Base-by-base conservation (phyloP, 495 filamentous ascomycete species). In the Xylaria longipes region DNA sequence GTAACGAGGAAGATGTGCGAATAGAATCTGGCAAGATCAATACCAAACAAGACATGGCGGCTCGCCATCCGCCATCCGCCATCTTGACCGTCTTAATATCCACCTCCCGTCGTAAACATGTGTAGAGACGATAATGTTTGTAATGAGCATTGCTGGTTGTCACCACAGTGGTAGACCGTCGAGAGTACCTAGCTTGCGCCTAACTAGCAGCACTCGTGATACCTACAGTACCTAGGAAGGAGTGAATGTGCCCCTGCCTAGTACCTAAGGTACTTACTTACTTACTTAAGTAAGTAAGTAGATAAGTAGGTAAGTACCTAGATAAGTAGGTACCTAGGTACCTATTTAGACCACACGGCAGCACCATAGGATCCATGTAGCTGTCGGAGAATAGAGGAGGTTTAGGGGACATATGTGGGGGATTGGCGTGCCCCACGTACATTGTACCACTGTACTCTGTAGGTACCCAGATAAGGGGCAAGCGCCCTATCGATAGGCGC, bases 21-120 rank as follows among this genome's bases (percentile, higher is more conserved):
- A n/a, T 27, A 46, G 22, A 37, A 50, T 27, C 45, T 52, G 12
- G 17, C 62, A 27, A 39, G n/a, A 31, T 39, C 31, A 58, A 58
- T 58, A 35, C 56, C 14, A 33, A 57, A 14, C 54, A 57, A 57
- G 17, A 61, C 20, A 61, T 41, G 35, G 58, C 58, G 11, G 43
- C 43, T 37, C 20, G 33, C 57, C 17, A 60, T 22, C 5, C 20
- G 33, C 57, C 17, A 60, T 22, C 5, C 31, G 11, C 17, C 15
- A 37, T 12, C 20, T 14, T 37, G 31, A 56, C 25, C 20, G 56
- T 60, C 17, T 60, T 37, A 6, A 17, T 15, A 22, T 37, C n/a
- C 5, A n/a, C 56, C 14, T 60, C 33, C 57, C 12, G 6, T 60
- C 17, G 15, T 37, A 1, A 37, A 12, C 11, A 37, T 60, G 57